These are phyloP conservation scores for Chromera velia DNA, from an alignment of 73 alveolate species.

Conservation along the genomic window DNA sequence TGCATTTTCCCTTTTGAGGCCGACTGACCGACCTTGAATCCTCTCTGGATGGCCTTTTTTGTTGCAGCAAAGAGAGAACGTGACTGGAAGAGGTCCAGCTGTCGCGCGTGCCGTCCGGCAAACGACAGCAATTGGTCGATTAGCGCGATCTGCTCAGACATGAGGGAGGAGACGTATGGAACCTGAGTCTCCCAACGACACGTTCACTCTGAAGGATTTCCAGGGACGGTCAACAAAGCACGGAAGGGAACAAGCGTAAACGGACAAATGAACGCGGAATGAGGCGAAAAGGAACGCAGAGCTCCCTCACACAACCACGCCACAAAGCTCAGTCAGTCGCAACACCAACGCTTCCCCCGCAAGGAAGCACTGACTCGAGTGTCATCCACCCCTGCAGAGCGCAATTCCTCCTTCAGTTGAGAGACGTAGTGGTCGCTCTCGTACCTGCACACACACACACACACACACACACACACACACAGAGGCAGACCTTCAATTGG, in stretches of 20 bases:
- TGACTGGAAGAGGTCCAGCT: constrained; percentile 69
- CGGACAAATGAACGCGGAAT: too few relatives aligned
- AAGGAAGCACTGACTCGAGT: too few relatives aligned
- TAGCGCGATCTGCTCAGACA: constrained; percentile 28
- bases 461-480: neutral
- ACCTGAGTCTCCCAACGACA: too few relatives aligned
- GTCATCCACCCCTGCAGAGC: constrained; percentile 53
- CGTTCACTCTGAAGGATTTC: too few relatives aligned
- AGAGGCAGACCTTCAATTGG: too few relatives aligned
- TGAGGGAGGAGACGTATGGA: neutral
- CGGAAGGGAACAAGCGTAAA: too few relatives aligned
- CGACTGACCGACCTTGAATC: constrained; percentile 8
- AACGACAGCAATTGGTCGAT: constrained; percentile 58
- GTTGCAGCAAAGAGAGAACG: constrained; percentile 66
- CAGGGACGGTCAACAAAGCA: too few relatives aligned
- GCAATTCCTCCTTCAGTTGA: constrained; percentile 56
- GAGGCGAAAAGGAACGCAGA: too few relatives aligned
- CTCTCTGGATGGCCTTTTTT: constrained; percentile 41
- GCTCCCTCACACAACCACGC: too few relatives aligned
- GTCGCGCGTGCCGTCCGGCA: constrained; percentile 59
- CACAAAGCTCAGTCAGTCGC: too few relatives aligned
- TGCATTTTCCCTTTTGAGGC: neutral
- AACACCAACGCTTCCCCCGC: too few relatives aligned
- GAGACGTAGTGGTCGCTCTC: constrained; percentile 64
- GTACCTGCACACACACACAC: constrained; percentile 24